Evolutionary conservation across 2,329 filamentous ascomycete genomes (phyloP), one percentile per base, ranked within the genome.

Genomic region (Penicillium sp.): DNA sequence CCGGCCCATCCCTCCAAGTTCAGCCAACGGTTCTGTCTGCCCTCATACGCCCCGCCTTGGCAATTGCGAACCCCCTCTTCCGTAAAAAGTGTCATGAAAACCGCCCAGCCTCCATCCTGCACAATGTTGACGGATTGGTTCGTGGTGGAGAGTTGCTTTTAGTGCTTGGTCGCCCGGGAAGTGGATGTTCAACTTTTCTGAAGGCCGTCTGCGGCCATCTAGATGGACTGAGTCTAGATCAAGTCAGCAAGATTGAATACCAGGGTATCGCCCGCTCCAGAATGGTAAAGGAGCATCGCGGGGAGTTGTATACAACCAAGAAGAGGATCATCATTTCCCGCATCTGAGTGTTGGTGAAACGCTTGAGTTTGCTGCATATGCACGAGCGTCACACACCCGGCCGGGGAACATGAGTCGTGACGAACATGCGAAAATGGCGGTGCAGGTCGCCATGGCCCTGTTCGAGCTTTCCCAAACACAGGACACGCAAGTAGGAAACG

Each of bases 341-440:
- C 79, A 83, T 65, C 70, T 85, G 22, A 83, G 81, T 2, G 81
- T 85, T 2, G 80, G 81, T 0, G 74, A 85, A 58, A 86, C 83
- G 0, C 70, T 86, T 3, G 76, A 80, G 42, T 85, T 84, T 60
- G 83, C 83, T 1, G 81, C 82, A 3, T 3, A 3, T 2, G 29
- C 29, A 31, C 2, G 29, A 4, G 7, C 7, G 7, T 3, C 29
- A 2, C 29, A 31, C 18, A 18, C 2, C 7, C 29, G 29, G 4
- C 29, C 10, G 29, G 29, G 7, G 2, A 31, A 3, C 29, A 31
- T 31, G 7, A 31, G 29, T 3, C 18, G 18, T 2, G 18, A 31
- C 10, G 29, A 31, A 31, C 4, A 31, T 31, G 29, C 29, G 29
- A 11, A 31, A 11, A 7, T 8, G 7, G 7, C 10, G 7, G 7